These are phyloP conservation scores for Ensete glaucum DNA, from an alignment of 176 grass and related monocot species.

Conservation along the genomic window DNA sequence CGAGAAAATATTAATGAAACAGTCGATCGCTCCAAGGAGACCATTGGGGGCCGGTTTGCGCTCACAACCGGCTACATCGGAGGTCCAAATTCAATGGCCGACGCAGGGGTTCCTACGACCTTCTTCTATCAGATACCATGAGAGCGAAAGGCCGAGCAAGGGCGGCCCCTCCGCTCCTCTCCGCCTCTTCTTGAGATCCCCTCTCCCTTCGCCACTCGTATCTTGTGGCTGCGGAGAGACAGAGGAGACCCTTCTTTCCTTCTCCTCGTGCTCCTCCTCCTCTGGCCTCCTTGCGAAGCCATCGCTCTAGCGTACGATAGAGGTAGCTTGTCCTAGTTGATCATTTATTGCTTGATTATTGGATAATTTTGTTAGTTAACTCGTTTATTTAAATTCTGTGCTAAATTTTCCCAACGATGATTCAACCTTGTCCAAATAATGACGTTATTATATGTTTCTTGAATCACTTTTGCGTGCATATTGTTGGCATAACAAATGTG, in stretches of 20 bases:
- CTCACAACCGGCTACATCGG: not conserved
- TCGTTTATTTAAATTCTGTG: not conserved
- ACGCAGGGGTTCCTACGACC: not conserved
- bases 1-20: too few relatives aligned
- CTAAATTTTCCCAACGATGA: not conserved
- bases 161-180: not conserved
- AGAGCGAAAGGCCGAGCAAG: conserved; percentile 11
- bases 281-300: not conserved
- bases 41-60: too few relatives aligned
- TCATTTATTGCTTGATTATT: not conserved
- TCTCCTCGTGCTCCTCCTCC: not conserved
- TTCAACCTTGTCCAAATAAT: not conserved
- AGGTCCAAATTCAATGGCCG: not conserved
- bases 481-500: not conserved
- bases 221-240: not conserved
- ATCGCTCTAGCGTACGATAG: not conserved
- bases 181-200: not conserved
- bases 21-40: too few relatives aligned
- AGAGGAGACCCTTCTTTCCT: not conserved
- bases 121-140: not conserved
- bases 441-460: not conserved
- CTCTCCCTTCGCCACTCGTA: not conserved
- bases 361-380: not conserved
- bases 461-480: not conserved
- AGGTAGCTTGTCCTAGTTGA: not conserved